Base-by-base conservation (phyloP, 2,329 filamentous ascomycete genomes). In the Lachnellula subtilissima region DNA sequence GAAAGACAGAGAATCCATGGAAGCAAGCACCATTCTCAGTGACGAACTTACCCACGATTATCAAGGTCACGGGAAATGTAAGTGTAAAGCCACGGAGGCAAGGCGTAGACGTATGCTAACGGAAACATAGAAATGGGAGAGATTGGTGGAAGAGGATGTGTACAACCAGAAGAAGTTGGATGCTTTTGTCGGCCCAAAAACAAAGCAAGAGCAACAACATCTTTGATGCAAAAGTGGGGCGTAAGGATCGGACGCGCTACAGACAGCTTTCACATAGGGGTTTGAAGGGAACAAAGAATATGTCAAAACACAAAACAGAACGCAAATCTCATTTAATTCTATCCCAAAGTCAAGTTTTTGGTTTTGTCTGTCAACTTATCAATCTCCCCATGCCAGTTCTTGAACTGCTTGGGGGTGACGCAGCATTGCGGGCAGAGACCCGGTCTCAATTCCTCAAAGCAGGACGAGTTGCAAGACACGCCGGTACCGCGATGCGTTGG, bases 111-210 rank as follows among this genome's bases (percentile, higher is more conserved):
- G 19, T 22, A 15, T 23, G 42, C 55, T 64, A 22, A 65, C 8
- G 1, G 2, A 19, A 25, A 4, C 11, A 3, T 32, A 67, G 65
- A 52, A 58, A 12, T 64, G 61, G 60, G 61, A 65, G 23, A 59
- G 53, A 49, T 54, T 67, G 8, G 62, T 67, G 4, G 64, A 67
- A 17, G 62, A 28, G 1, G 64, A 66, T 48, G 63, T 67, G 0
- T 66, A 66, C 23, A 48, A 66, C 42, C 55, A 63, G 51, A 50
- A 50, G 52, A 67, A 65, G 56, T 56, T 67, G 23, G 60, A 67
- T 54, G 57, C 50, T 12, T 67, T 67, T 50, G 42, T 45, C 12
- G 19, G 42, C 4, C 12, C 11, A 22, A 5, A 23, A 11, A 2
- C 42, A 3, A 45, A 23, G 22, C 11, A 23, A 14, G n/a, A 11